A percentile compares a stretch with the other conserved stretches of the same genome.
Evolutionary conservation across 1,284 basidiomycete genomes (phyloP).

Genomic region (Melampsora occidentalis): DNA sequence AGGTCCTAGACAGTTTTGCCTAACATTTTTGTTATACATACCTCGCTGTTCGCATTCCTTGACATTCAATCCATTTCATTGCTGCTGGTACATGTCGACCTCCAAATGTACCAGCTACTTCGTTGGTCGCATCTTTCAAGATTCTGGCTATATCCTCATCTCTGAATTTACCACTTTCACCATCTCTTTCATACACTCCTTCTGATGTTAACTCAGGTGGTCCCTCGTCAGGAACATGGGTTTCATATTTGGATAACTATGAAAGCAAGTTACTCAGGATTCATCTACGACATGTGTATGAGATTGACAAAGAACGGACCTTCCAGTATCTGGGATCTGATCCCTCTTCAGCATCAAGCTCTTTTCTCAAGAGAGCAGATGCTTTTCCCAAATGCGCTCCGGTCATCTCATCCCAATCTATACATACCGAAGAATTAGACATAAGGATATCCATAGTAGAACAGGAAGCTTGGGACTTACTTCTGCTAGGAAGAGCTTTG

Average conservation of each 20-base stretch:
- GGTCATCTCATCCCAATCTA: slow-evolving; percentile 36
- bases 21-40: neutral
- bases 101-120: slow-evolving; percentile 36
- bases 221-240: too few relatives aligned
- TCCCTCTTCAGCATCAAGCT: slow-evolving; percentile 23
- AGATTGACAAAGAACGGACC: neutral
- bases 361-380: slow-evolving; percentile 17
- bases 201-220: neutral
- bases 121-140: slow-evolving; percentile 28
- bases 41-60: slow-evolving; percentile 41
- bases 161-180: slow-evolving; percentile 20
- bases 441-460: neutral
- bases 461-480: slow-evolving; percentile 4
- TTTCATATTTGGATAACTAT: too few relatives aligned
- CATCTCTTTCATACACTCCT: slow-evolving; percentile 32
- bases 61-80: slow-evolving; percentile 39
- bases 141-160: slow-evolving; percentile 39
- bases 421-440: neutral
- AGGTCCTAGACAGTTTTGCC: too few relatives aligned
- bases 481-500: slow-evolving; percentile 37
- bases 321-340: slow-evolving; percentile 33
- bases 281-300: neutral
- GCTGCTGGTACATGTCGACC: slow-evolving; percentile 23
- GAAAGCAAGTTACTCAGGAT: neutral
- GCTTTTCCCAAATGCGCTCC: slow-evolving; percentile 21